These are phyloP conservation scores for Diplodia scrobiculata DNA, from an alignment of 2,329 filamentous ascomycete species.

Conservation along the genomic window DNA sequence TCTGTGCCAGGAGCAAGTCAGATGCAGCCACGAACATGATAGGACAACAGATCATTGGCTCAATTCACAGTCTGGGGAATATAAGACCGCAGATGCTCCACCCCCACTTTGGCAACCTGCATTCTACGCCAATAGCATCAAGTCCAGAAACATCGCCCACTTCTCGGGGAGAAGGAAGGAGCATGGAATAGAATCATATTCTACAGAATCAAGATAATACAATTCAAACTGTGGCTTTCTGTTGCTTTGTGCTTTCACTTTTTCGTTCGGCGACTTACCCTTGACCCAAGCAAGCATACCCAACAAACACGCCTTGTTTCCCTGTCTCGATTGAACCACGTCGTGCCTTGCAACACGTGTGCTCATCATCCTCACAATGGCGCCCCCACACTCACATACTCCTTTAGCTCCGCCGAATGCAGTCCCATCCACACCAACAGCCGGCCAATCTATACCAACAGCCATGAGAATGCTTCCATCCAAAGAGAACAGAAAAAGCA, in stretches of 20 bases:
- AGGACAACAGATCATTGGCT: too few species aligned
- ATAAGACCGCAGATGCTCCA: too few species aligned
- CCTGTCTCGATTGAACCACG: not conserved
- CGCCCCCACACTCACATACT: not conserved
- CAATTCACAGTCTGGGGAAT: too few species aligned
- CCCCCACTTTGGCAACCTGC: not conserved
- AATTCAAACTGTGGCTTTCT: not conserved
- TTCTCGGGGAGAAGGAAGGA: not conserved
- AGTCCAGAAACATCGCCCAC: not conserved
- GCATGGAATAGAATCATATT: not conserved
- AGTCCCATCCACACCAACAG: not conserved
- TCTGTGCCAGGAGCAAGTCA: too few species aligned
- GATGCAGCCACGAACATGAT: too few species aligned
- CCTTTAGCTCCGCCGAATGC: not conserved
- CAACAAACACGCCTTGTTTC: not conserved
- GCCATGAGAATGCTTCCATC: not conserved
- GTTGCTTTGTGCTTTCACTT: not conserved
- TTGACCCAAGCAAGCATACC: not conserved
- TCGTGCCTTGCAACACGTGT: not conserved
- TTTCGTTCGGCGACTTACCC: not conserved
- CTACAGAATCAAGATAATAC: not conserved
- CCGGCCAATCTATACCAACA: not conserved
- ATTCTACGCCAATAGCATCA: not conserved
- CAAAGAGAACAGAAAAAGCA: not conserved
- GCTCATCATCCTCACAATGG: not conserved